Conservation (phyloP, 2,329 filamentous ascomycete species). For the Fusarium albosuccineum region DNA sequence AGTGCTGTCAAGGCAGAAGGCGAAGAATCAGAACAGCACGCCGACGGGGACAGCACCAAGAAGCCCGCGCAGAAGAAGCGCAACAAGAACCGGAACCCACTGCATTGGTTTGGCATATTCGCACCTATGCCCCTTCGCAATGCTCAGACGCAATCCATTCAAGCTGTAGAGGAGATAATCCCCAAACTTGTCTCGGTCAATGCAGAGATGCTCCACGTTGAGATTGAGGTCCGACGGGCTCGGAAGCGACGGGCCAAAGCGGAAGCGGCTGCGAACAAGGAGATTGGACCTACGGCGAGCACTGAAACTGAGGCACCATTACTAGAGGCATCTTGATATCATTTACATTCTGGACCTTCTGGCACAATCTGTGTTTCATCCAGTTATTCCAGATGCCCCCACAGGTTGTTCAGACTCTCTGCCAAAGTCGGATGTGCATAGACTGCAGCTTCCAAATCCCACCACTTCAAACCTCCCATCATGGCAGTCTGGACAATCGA, state of each 20-base stretch:
- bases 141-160: constrained; percentile 71
- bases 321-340: constrained; percentile 31
- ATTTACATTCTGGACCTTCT: background rate
- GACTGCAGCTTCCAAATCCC: constrained; percentile 59
- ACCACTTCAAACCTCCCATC: constrained; percentile 61
- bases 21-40: constrained; percentile 16
- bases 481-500: constrained; percentile 66
- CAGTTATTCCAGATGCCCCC: constrained; percentile 56
- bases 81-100: constrained; percentile 56
- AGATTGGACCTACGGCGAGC: constrained; percentile 18
- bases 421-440: constrained; percentile 65
- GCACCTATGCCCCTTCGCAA: constrained; percentile 65
- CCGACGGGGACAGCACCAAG: constrained; percentile 19
- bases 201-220: constrained; percentile 72
- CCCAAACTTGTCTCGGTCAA: constrained; percentile 69
- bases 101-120: constrained; percentile 69
- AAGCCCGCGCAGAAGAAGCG: constrained; percentile 30
- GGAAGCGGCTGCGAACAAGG: constrained; percentile 52
- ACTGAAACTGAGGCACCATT: constrained; percentile 14
- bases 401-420: constrained; percentile 65
- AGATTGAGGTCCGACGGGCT: constrained; percentile 76
- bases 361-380: background rate
- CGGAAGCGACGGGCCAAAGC: constrained; percentile 67
- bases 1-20: constrained; percentile 4
- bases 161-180: constrained; percentile 69